These are phyloP conservation scores for Pseudoperonospora humuli DNA, from an alignment of 352 stramenopile genomes.

Conservation along the genomic window DNA sequence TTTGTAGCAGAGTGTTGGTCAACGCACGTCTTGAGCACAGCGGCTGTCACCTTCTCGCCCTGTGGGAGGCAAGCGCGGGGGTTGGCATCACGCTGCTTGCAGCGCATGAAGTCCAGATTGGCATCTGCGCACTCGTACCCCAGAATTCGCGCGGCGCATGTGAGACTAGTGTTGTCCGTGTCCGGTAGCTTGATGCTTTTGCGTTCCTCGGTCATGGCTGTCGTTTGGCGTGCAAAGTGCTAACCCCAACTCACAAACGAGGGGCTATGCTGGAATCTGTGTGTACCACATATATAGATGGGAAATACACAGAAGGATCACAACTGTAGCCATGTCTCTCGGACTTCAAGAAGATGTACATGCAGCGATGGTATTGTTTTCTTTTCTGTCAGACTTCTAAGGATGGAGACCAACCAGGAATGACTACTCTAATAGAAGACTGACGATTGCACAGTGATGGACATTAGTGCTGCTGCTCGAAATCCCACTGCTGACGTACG, in stretches of 20 bases:
- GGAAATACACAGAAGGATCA: too few relatives aligned
- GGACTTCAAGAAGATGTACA: too few relatives aligned
- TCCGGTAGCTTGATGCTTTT: conserved; percentile 55
- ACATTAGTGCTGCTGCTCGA: conserved; percentile 43
- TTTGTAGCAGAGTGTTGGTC: background rate
- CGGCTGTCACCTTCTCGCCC: conserved; percentile 84
- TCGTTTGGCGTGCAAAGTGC: background rate
- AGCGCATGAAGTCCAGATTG: conserved; percentile 83
- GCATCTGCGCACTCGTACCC: conserved; percentile 72
- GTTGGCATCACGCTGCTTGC: conserved; percentile 80
- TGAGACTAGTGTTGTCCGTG: conserved; percentile 86
- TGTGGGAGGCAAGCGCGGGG: conserved; percentile 71
- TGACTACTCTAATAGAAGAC: too few relatives aligned
- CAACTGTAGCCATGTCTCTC: too few relatives aligned
- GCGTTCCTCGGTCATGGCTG: conserved; percentile 30
- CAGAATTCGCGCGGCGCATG: conserved; percentile 75
- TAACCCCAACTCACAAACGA: conserved; percentile 3
- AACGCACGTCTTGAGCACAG: conserved; percentile 80
- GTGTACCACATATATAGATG: background rate
- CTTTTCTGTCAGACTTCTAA: too few relatives aligned
- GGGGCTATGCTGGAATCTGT: conserved; percentile 11
- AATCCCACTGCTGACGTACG: conserved; percentile 81
- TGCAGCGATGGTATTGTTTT: too few relatives aligned
- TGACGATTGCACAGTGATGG: too few relatives aligned
- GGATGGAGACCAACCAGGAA: too few relatives aligned